These are phyloP conservation scores for Leccinum solheimii DNA, from an alignment of 1,284 basidiomycete genomes.

Conservation along the genomic window DNA sequence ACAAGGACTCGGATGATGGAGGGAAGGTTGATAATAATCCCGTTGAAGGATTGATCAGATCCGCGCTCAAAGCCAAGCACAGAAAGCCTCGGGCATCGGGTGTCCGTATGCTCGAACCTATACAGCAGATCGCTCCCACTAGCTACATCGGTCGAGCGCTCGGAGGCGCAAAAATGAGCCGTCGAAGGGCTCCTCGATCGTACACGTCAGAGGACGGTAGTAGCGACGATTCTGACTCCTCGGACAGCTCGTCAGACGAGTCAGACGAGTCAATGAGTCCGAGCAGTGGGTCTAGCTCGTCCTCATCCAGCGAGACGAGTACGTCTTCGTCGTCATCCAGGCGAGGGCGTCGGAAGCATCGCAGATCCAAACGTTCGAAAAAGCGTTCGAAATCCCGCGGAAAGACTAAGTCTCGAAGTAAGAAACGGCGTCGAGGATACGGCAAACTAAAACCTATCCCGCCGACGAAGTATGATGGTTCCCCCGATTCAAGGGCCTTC, in stretches of 20 bases:
- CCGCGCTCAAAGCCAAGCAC: neutral
- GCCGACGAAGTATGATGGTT: neutral
- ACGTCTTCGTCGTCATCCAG: neutral
- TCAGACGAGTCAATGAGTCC: neutral
- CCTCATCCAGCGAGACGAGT: neutral
- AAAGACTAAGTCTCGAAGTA: neutral
- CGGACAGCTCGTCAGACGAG: neutral
- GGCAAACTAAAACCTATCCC: neutral
- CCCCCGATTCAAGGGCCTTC: neutral
- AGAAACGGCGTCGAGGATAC: neutral
- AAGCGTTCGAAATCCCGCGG: too few species aligned
- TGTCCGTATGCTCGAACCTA: neutral
- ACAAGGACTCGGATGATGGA: too few species aligned
- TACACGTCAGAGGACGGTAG: too few species aligned
- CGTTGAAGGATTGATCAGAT: neutral
- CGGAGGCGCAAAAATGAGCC: neutral
- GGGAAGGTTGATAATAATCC: too few species aligned
- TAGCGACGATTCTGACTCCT: too few species aligned
- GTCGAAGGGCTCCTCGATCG: neutral
- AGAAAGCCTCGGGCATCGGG: too few species aligned
- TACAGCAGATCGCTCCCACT: neutral
- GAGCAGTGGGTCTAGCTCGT: neutral
- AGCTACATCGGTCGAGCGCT: neutral
- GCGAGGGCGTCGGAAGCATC: neutral
- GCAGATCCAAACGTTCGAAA: slow-evolving; percentile 33